phyloP scores from a whole-genome alignment of 2,329 filamentous ascomycete genomes.

The Erysiphe neolycopersici region DNA sequence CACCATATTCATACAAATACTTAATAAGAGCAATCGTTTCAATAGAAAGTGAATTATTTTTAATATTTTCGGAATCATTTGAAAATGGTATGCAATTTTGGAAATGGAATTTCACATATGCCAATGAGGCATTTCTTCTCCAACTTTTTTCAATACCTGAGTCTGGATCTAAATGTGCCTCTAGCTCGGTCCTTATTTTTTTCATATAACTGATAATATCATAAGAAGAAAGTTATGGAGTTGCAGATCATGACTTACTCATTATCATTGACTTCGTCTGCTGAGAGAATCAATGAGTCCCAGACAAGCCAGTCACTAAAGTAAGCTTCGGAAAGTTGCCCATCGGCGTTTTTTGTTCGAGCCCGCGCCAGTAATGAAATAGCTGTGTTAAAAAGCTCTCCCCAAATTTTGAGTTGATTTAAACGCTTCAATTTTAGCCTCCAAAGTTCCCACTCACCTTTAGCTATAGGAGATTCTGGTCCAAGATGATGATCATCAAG shows the following conservation, averaged over 20 bases:
- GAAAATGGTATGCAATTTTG: constrained; percentile 1
- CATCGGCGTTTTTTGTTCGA: constrained; percentile 9
- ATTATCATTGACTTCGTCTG: constrained; percentile 5
- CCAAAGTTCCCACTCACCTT: constrained; percentile 14
- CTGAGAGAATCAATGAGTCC: constrained; percentile 11
- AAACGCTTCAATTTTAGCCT: constrained; percentile 10
- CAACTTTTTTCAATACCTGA: constrained; percentile 13
- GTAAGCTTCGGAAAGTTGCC: constrained; percentile 9
- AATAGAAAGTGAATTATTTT: neutral
- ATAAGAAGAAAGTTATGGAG: neutral
- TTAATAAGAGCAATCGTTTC: constrained; percentile 6
- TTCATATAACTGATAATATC: constrained; percentile 3
- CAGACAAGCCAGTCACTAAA: constrained; percentile 14
- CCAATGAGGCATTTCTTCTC: constrained; percentile 13
- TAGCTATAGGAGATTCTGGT: constrained; percentile 12
- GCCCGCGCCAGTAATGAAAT: constrained; percentile 9
- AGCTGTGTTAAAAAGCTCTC: constrained; percentile 9
- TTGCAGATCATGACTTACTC: constrained; percentile 6
- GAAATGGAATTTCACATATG: constrained; percentile 9
- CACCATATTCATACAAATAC: constrained; percentile 11
- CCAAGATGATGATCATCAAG: constrained; percentile 11
- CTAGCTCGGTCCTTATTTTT: constrained; percentile 7
- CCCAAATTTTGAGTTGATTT: constrained; percentile 8
- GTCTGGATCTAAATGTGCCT: constrained; percentile 10
- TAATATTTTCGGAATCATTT: neutral